These are phyloP conservation scores for Perilla frutescens DNA, from an alignment of 257 asterid genomes.

Conservation along the genomic window DNA sequence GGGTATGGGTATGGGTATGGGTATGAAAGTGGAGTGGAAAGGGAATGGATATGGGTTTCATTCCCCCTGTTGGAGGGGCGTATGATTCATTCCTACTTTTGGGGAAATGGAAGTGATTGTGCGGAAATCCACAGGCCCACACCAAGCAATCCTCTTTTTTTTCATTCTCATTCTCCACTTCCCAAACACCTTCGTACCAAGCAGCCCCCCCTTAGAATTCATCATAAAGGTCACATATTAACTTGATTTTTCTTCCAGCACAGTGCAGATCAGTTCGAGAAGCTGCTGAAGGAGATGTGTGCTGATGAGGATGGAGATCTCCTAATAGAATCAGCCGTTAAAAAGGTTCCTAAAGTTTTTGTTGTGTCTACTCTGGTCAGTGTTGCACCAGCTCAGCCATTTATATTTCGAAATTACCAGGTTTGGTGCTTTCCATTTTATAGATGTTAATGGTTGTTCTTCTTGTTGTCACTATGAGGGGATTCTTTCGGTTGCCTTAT, in stretches of 20 bases:
- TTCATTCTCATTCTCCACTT: neutral
- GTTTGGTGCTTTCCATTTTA: slow-evolving; percentile 41
- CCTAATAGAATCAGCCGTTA: slow-evolving; percentile 92
- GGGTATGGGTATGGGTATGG: neutral
- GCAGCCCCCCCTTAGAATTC: neutral
- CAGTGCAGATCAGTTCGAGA: slow-evolving; percentile 99
- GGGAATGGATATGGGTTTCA: neutral
- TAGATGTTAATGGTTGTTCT: slow-evolving; percentile 29
- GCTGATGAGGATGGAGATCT: slow-evolving; percentile 98
- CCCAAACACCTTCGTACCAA: neutral
- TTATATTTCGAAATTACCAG: slow-evolving; percentile 99
- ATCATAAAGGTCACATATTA: slow-evolving; percentile 33
- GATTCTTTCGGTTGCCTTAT: slow-evolving; percentile 24
- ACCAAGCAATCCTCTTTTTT: neutral
- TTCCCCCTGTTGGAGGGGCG: neutral
- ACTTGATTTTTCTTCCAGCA: slow-evolving; percentile 75
- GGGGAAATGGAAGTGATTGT: neutral
- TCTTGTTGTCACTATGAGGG: slow-evolving; percentile 15
- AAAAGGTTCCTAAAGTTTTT: slow-evolving; percentile 91
- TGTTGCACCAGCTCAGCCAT: slow-evolving; percentile 97
- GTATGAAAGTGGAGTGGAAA: neutral
- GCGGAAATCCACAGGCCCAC: neutral
- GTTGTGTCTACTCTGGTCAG: slow-evolving; percentile 96
- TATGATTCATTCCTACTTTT: neutral
- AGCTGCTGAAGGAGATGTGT: slow-evolving; percentile 89